These are phyloP conservation scores for Diaporthe destruens DNA, from an alignment of 2,329 filamentous ascomycete species.

Conservation along the genomic window DNA sequence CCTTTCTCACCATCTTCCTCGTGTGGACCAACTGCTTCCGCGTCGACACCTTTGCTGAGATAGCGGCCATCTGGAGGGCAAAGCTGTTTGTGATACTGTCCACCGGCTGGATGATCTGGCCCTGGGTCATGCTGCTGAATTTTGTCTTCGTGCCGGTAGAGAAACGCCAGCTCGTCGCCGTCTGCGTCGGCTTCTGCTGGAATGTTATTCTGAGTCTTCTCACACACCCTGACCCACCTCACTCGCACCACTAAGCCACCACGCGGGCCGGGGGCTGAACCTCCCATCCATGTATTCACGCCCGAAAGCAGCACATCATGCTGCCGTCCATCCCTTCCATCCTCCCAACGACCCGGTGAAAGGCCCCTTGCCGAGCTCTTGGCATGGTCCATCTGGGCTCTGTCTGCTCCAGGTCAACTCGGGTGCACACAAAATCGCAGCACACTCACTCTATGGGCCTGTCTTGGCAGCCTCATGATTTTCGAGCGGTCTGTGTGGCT, in stretches of 20 bases:
- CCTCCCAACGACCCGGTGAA: neutral
- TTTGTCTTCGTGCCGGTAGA: conserved; percentile 46
- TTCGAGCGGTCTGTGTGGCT: neutral
- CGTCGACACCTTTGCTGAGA: conserved; percentile 40
- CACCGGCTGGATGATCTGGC: conserved; percentile 47
- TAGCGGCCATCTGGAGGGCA: conserved; percentile 42
- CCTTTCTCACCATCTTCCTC: conserved; percentile 44
- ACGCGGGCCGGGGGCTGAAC: neutral
- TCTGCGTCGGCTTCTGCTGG: conserved; percentile 47
- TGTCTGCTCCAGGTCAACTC: no score
- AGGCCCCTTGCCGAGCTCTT: neutral
- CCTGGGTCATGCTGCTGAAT: conserved; percentile 46
- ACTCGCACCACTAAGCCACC: conserved; percentile 32
- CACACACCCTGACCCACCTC: conserved; percentile 39
- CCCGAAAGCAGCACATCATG: neutral
- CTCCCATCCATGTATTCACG: neutral
- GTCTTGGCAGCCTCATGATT: neutral
- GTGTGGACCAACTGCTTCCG: conserved; percentile 46
- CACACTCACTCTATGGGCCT: neutral
- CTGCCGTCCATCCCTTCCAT: neutral
- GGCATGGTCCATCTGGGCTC: neutral
- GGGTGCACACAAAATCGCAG: no score
- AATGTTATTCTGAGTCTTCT: conserved; percentile 46
- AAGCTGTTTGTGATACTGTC: conserved; percentile 44
- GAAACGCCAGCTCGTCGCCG: conserved; percentile 45